Base-by-base conservation (phyloP, 306 rosid genomes). In the Lathyrus sativus region DNA sequence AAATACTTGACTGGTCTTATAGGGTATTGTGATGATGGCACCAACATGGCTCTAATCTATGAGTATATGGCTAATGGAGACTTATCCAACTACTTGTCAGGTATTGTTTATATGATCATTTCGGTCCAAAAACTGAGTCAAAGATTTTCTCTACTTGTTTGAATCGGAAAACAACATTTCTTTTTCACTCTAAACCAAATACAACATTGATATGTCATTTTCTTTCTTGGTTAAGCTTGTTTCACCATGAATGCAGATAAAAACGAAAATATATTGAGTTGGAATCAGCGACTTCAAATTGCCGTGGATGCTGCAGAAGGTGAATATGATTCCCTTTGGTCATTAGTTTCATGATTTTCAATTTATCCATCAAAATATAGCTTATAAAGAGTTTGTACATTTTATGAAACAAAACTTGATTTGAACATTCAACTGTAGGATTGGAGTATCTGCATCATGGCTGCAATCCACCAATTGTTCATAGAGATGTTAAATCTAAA, bases 221-320 rank as follows among this genome's bases (percentile, higher is more conserved):
- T 33, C 38, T 33, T 33, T 33, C 54, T 66, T 65, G 14, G 44
- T 71, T 3, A 29, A 41, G 12, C 5, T 35, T 12, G 31, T 67
- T 78, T 45, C 38, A 12, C 38, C 38, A 12, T 28, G 39, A 76
- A 46, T 82, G 76, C 74, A 87, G 91, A 72, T 33, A 76, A 61
- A 67, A 78, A 50, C 29, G 28, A 41, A 38, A 55, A 72, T 62
- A 46, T 66, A 37, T 67, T 90, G 79, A 74, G 37, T 69, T 90
- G 91, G 96, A 80, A 70, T 67, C 74, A 79, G 28, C 75, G 91
- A 63, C 80, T 90, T 54, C 76, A 67, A 31, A 82, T 85, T 10
- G 88, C 91, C 62, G 60, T 77, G 11, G 91, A 87, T 69, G 73
- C 82, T 39, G 88, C 85, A 28, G 84, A 82, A 75, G 95, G 95